These are phyloP conservation scores for Apiotrichum mycotoxinovorans DNA, from an alignment of 1,284 basidiomycete species.

Conservation along the genomic window DNA sequence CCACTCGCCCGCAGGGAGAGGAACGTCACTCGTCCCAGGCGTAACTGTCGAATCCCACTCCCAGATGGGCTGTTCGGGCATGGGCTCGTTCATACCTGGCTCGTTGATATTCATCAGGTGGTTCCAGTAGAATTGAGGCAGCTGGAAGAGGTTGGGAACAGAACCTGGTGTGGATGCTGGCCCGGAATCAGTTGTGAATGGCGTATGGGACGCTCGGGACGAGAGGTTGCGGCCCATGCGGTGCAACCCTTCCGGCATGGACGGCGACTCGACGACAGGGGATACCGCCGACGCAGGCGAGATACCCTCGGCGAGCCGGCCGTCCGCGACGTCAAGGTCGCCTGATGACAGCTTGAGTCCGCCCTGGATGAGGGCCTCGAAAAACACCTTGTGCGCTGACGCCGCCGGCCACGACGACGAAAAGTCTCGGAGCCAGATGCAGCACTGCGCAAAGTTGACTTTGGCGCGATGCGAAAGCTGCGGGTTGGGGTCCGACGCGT, in stretches of 20 bases:
- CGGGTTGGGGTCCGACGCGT: conserved; percentile 24
- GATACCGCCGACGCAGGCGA: background rate
- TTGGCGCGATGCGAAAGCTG: conserved; percentile 30
- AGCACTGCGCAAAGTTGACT: conserved; percentile 44
- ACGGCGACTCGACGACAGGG: conserved; percentile 1
- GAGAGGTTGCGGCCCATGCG: conserved; percentile 22
- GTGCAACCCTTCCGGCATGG: conserved; percentile 20
- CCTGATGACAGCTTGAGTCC: conserved; percentile 26
- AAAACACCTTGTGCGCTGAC: conserved; percentile 43
- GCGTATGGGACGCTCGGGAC: background rate
- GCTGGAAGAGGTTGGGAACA: conserved; percentile 27
- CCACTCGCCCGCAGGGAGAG: background rate
- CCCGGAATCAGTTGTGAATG: background rate
- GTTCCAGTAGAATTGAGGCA: conserved; percentile 43
- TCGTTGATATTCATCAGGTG: conserved; percentile 18
- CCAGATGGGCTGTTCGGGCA: background rate
- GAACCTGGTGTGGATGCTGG: background rate
- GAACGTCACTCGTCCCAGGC: background rate
- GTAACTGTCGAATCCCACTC: conserved; percentile 9
- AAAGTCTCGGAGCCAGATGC: conserved; percentile 43
- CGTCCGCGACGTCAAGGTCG: conserved; percentile 2
- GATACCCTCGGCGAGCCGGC: background rate
- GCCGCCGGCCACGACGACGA: conserved; percentile 42
- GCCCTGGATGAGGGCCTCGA: conserved; percentile 44
- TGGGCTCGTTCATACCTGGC: background rate